Percentiles rank a stretch among this genome's conserved stretches.
Evolutionary conservation across 495 filamentous ascomycete genomes (phyloP).

Genomic region (Jackrogersella minutella): DNA sequence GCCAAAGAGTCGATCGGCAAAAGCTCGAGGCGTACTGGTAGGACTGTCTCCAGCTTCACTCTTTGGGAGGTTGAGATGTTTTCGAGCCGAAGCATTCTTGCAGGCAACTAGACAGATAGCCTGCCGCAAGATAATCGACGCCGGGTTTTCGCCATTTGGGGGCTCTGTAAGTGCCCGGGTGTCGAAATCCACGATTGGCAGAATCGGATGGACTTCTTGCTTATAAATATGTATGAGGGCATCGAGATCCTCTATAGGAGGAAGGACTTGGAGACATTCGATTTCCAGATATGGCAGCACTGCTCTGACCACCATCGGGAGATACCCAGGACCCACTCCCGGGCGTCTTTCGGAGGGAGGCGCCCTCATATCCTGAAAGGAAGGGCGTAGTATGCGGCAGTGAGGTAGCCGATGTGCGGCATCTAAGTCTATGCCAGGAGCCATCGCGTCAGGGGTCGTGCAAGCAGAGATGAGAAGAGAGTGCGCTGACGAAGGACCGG

Average conservation of each 20-base stretch:
- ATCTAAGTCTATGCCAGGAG: constrained; percentile 1
- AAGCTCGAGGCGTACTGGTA: constrained; percentile 28
- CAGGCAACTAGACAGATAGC: constrained; percentile 50
- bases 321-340: constrained; percentile 8
- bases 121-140: constrained; percentile 40
- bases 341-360: constrained; percentile 27
- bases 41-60: neutral
- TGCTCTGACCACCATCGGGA: constrained; percentile 28
- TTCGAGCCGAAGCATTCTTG: constrained; percentile 48
- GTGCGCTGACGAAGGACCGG: constrained; percentile 24
- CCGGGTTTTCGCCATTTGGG: constrained; percentile 14
- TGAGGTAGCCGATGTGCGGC: constrained; percentile 3
- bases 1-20: constrained; percentile 42
- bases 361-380: constrained; percentile 33
- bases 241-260: constrained; percentile 29
- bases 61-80: constrained; percentile 42
- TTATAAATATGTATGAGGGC: constrained; percentile 42
- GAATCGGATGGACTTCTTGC: constrained; percentile 44
- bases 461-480: constrained; percentile 16
- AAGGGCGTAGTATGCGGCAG: constrained; percentile 23
- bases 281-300: constrained; percentile 41
- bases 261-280: constrained; percentile 38
- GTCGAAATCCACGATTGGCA: constrained; percentile 43
- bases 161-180: constrained; percentile 15
- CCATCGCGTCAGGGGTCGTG: neutral